A percentile compares a stretch with the other conserved stretches of the same genome.
These are phyloP conservation scores for Blastobotrys serpentis DNA, from an alignment of 1,139 yeast genomes.

Conservation along the genomic window DNA sequence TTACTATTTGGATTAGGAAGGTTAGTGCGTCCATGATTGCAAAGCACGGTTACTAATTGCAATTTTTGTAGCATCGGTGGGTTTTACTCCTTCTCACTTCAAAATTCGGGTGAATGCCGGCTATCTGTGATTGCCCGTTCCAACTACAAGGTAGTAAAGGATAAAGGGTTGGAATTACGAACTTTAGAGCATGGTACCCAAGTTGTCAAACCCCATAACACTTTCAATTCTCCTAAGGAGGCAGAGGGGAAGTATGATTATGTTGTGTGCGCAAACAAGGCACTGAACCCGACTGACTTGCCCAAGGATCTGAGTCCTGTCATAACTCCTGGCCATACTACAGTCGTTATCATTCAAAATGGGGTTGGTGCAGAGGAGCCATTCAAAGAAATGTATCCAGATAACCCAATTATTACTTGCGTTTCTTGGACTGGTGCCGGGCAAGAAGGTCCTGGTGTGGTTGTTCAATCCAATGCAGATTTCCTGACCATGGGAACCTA, in stretches of 20 bases:
- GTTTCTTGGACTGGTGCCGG: conserved; percentile 61
- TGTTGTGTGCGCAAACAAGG: conserved; percentile 61
- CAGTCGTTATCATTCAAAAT: conserved; percentile 62
- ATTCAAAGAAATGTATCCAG: conserved; percentile 52
- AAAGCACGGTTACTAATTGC: neutral
- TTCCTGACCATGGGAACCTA: conserved; percentile 53
- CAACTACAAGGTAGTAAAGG: conserved; percentile 50
- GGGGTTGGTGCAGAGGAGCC: conserved; percentile 65
- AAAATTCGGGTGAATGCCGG: conserved; percentile 30
- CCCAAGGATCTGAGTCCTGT: conserved; percentile 56
- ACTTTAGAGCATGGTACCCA: conserved; percentile 50
- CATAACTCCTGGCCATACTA: conserved; percentile 41
- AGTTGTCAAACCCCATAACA: conserved; percentile 22
- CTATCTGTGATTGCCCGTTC: conserved; percentile 59
- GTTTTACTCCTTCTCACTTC: conserved; percentile 23
- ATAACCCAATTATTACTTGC: conserved; percentile 55
- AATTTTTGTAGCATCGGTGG: conserved; percentile 26
- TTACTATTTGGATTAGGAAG: conserved; percentile 6
- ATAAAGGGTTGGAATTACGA: conserved; percentile 48
- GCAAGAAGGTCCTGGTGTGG: conserved; percentile 42
- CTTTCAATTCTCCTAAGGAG: conserved; percentile 37
- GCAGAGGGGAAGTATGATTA: conserved; percentile 53
- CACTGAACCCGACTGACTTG: conserved; percentile 54
- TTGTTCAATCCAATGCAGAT: conserved; percentile 49
- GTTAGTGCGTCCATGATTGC: neutral